phyloP scores from a whole-genome alignment of 352 stramenopile genomes.

The Phytopythium sindhum region DNA sequence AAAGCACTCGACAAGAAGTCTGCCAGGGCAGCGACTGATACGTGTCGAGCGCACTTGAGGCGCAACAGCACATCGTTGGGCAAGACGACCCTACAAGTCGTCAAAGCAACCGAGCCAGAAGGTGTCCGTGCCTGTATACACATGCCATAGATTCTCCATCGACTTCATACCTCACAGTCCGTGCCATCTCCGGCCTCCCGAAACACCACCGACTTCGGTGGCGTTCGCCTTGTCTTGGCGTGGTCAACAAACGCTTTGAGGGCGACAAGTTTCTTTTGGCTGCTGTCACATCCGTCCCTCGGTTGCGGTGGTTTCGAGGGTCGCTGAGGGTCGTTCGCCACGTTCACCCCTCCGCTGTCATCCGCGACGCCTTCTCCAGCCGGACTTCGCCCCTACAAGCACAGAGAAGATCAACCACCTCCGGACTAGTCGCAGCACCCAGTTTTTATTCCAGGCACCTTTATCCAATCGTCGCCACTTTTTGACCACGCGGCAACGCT shows the following conservation, averaged over 20 bases:
- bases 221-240: neutral
- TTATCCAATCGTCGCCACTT: slow-evolving; percentile 1
- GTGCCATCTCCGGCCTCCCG: neutral
- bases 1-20: neutral
- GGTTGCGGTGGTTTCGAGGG: neutral
- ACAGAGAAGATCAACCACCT: neutral
- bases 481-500: neutral
- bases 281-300: neutral
- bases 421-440: neutral
- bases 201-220: neutral
- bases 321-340: neutral
- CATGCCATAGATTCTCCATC: neutral
- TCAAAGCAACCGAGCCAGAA: neutral
- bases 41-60: neutral
- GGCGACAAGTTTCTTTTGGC: neutral
- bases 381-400: neutral
- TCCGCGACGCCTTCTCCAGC: neutral
- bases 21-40: neutral
- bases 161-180: neutral
- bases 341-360: neutral
- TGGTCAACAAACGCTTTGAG: neutral
- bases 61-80: neutral
- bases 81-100: neutral
- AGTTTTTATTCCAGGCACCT: neutral
- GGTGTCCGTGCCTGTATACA: neutral